phyloP scores from a whole-genome alignment of 2,329 filamentous ascomycete genomes.

The Aquanectria penicillioides region DNA sequence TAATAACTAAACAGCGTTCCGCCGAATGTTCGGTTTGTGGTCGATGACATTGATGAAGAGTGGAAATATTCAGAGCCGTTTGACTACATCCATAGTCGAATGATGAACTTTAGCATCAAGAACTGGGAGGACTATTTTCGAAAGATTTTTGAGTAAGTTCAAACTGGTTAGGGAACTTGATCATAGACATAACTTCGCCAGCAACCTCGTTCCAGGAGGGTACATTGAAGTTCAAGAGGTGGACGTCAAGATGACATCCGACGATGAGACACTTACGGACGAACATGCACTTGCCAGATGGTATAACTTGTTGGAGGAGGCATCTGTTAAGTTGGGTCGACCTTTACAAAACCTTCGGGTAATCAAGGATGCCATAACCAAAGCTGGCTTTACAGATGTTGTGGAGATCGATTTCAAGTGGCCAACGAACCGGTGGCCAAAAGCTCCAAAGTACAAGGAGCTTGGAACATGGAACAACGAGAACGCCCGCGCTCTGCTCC shows the following conservation, averaged over 20 bases:
- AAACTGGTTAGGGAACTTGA: too few relatives aligned
- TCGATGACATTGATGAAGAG: constrained; percentile 26
- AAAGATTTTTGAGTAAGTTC: constrained; percentile 17
- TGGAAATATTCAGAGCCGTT: constrained; percentile 21
- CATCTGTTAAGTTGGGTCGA: constrained; percentile 5
- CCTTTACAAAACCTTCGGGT: background rate
- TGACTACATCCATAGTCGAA: constrained; percentile 26
- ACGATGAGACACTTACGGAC: constrained; percentile 9
- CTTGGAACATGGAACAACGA: constrained; percentile 20
- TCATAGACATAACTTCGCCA: background rate
- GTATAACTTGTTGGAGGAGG: constrained; percentile 6
- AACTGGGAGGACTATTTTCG: constrained; percentile 16
- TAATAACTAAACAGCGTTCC: constrained; percentile 12
- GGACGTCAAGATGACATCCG: background rate
- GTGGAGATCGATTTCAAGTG: constrained; percentile 20
- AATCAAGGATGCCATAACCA: constrained; percentile 15
- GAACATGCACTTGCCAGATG: background rate
- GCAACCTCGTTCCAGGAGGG: constrained; percentile 18
- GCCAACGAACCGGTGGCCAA: constrained; percentile 21
- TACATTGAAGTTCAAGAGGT: constrained; percentile 24
- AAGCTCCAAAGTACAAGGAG: constrained; percentile 18
- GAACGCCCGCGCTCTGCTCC: constrained; percentile 8
- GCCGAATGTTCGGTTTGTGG: constrained; percentile 15
- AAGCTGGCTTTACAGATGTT: constrained; percentile 18
- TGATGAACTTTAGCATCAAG: constrained; percentile 22